Percentiles rank a stretch among this genome's conserved stretches.
Evolutionary conservation across 257 asterid species (phyloP).

Genomic region (Fraxinus excelsior): DNA sequence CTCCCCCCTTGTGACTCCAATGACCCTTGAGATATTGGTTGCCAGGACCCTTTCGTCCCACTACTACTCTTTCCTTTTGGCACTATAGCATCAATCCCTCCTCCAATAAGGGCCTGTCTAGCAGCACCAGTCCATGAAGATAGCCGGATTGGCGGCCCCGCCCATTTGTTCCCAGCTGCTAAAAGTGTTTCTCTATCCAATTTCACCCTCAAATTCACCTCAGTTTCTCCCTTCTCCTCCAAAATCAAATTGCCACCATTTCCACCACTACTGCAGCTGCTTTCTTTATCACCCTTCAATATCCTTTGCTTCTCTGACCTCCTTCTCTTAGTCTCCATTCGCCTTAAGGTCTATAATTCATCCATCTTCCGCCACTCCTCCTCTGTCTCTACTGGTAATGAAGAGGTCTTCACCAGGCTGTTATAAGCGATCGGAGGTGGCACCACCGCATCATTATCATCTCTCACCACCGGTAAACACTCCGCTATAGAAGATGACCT

Average conservation of each 20-base stretch:
- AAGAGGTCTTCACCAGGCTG: constrained; percentile 65
- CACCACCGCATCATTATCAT: constrained; percentile 48
- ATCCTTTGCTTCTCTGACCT: constrained; percentile 83
- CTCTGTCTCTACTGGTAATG: constrained; percentile 89
- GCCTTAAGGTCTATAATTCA: constrained; percentile 76
- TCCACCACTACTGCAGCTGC: constrained; percentile 31
- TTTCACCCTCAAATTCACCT: constrained; percentile 58
- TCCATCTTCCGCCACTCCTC: constrained; percentile 95
- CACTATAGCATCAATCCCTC: constrained; percentile 44
- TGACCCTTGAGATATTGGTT: constrained; percentile 33
- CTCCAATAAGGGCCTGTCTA: constrained; percentile 33
- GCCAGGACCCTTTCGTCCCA: constrained; percentile 13
- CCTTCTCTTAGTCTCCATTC: constrained; percentile 94
- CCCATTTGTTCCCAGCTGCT: constrained; percentile 39
- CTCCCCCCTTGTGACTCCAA: constrained; percentile 78
- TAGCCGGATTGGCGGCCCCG: constrained; percentile 39
- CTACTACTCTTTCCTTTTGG: constrained; percentile 53
- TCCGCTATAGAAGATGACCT: constrained; percentile 83
- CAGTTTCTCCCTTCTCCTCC: constrained; percentile 68
- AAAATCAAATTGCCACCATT: constrained; percentile 32
- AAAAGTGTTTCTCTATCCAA: constrained; percentile 54
- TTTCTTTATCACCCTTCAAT: constrained; percentile 44
- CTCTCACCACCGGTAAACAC: constrained; percentile 64
- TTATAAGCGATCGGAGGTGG: constrained; percentile 39
- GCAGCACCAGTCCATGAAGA: constrained; percentile 27